Percentiles rank a stretch among this genome's conserved stretches.
Evolutionary conservation across 441 rosid genomes (phyloP).

Genomic region (Populus hybrid): DNA sequence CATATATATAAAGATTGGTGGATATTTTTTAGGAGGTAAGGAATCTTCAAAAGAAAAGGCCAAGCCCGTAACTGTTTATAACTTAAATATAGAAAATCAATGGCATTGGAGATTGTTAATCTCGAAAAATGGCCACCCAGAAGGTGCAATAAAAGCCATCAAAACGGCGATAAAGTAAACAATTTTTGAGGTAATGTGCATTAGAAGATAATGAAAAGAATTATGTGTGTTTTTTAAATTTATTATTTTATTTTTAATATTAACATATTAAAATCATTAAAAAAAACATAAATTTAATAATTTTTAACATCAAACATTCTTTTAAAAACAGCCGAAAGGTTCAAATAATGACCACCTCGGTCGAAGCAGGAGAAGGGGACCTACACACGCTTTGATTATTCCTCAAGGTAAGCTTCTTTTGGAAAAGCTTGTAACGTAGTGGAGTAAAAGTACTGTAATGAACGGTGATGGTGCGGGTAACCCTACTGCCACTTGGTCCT

Average conservation of each 20-base stretch:
- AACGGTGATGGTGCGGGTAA: constrained; percentile 9
- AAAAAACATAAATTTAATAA: neutral
- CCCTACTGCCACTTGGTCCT: neutral
- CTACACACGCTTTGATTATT: neutral
- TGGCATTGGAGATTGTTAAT: too few relatives aligned
- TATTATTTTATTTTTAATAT: too few relatives aligned
- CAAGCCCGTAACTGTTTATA: too few relatives aligned
- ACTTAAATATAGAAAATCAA: too few relatives aligned
- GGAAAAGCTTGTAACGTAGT: neutral
- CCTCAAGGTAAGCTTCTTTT: neutral
- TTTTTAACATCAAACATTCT: too few relatives aligned
- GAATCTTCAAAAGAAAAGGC: neutral
- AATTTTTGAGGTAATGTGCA: neutral
- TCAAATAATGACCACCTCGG: too few relatives aligned
- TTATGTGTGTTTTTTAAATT: neutral
- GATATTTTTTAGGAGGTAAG: neutral
- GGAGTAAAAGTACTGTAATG: too few relatives aligned
- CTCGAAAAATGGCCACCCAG: too few relatives aligned
- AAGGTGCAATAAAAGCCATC: neutral
- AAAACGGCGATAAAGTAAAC: neutral
- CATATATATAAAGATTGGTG: too few relatives aligned
- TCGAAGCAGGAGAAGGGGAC: neutral
- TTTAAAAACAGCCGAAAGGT: too few relatives aligned
- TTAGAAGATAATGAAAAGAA: neutral
- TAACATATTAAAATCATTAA: neutral